phyloP scores from a whole-genome alignment of 1,284 basidiomycete genomes.

The Leucoagaricus sp. region DNA sequence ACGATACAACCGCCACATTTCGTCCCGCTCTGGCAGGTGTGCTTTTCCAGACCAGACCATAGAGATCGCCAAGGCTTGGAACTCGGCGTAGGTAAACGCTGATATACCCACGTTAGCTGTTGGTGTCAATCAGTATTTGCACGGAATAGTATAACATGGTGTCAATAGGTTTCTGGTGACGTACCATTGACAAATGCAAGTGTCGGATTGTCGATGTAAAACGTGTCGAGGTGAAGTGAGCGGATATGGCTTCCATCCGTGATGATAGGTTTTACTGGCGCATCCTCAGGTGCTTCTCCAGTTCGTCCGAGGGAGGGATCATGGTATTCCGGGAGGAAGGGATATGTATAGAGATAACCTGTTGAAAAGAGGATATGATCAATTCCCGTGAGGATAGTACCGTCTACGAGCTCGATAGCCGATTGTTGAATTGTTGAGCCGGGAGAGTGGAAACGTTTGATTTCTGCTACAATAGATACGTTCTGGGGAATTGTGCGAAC shows the following conservation, averaged over 20 bases:
- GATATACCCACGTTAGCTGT: slow-evolving; percentile 41
- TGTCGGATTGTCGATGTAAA: slow-evolving; percentile 53
- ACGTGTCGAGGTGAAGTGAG: slow-evolving; percentile 44
- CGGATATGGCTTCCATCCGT: slow-evolving; percentile 47
- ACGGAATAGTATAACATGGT: too few species aligned
- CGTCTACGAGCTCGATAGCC: slow-evolving; percentile 40
- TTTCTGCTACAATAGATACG: slow-evolving; percentile 28
- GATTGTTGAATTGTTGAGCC: slow-evolving; percentile 28
- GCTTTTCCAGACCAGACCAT: slow-evolving; percentile 39
- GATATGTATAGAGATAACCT: slow-evolving; percentile 48
- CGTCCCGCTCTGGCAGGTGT: slow-evolving; percentile 29
- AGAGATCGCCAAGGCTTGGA: slow-evolving; percentile 34
- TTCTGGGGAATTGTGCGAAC: slow-evolving; percentile 28
- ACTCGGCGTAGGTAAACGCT: slow-evolving; percentile 40
- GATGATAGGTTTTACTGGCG: slow-evolving; percentile 33
- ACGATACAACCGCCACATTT: slow-evolving; percentile 34
- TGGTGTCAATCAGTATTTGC: not conserved
- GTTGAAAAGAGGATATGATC: slow-evolving; percentile 45
- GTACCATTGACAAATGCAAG: slow-evolving; percentile 35
- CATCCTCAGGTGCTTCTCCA: slow-evolving; percentile 20
- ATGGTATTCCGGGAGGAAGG: slow-evolving; percentile 47
- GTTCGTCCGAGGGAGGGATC: slow-evolving; percentile 27
- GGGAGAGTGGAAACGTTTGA: slow-evolving; percentile 25
- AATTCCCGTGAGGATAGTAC: slow-evolving; percentile 39
- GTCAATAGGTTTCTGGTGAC: not conserved